Evolutionary conservation across 2,329 filamentous ascomycete genomes (phyloP).

Genomic region (Cercospora citrullina): DNA sequence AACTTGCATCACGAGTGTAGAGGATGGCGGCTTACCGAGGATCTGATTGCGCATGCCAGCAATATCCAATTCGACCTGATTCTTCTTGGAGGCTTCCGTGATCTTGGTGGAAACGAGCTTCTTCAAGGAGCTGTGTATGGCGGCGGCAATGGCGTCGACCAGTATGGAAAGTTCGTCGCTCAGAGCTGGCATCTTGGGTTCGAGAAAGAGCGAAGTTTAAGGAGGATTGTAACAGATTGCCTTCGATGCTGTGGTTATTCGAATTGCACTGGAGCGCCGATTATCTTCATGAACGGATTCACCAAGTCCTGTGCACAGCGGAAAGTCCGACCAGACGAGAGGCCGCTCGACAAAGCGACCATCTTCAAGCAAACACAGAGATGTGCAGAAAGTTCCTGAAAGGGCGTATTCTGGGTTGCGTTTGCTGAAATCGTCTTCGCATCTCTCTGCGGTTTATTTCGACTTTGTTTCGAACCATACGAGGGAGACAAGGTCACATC

Average conservation of each 20-base stretch:
- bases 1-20: neutral
- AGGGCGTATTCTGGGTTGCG: neutral
- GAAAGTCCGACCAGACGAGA: neutral
- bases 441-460: neutral
- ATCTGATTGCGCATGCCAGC: neutral
- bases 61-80: neutral
- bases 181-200: neutral
- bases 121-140: neutral
- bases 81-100: neutral
- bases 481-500: neutral
- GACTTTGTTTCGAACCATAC: neutral
- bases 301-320: neutral
- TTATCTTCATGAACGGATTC: neutral
- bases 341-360: neutral
- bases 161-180: neutral
- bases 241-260: neutral
- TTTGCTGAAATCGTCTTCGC: neutral
- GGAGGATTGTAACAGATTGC: neutral
- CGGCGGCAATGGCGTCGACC: neutral
- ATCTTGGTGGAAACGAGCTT: neutral
- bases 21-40: neutral
- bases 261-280: neutral
- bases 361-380: neutral
- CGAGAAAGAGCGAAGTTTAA: neutral
- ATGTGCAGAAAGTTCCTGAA: neutral